A percentile compares a stretch with the other conserved stretches of the same genome.
Conservation (phyloP, 140 eudicot genomes). For the Ambrosia hybrid region DNA sequence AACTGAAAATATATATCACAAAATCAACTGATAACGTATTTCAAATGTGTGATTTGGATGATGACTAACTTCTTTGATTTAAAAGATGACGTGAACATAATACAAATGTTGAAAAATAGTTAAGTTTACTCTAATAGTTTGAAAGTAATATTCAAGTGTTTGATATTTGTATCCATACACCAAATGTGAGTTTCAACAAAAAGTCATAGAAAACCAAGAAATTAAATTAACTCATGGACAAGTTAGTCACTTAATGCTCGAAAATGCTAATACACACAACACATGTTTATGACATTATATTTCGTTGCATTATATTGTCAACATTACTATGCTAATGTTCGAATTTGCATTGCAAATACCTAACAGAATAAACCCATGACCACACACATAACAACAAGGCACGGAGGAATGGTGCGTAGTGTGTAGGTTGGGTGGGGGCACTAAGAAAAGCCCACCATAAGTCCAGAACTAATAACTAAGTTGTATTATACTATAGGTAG, state of each 20-base stretch:
- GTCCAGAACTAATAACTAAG: constrained; percentile 10
- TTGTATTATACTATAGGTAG: constrained; percentile 13
- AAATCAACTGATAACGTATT: constrained; percentile 7
- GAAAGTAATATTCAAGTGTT: too few relatives aligned
- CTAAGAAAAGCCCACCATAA: constrained; percentile 31
- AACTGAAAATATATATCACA: not conserved
- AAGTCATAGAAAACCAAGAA: not conserved
- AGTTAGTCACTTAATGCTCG: not conserved
- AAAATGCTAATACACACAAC: too few relatives aligned
- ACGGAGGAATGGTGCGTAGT: constrained; percentile 4
- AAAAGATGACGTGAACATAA: not conserved
- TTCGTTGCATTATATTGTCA: not conserved
- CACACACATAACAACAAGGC: constrained; percentile 30
- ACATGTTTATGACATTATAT: not conserved
- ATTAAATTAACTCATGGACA: not conserved
- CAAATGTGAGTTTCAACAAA: not conserved
- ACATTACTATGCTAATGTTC: not conserved
- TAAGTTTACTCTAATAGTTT: not conserved
- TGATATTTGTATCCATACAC: not conserved
- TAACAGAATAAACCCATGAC: constrained; percentile 17
- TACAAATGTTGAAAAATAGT: not conserved
- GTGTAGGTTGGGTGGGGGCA: constrained; percentile 10
- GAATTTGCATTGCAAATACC: constrained; percentile 1
- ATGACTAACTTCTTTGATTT: constrained; percentile 14
- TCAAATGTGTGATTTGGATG: constrained; percentile 3